Conservation (phyloP, 352 stramenopile genomes). For the Elongisporangium senticosum region DNA sequence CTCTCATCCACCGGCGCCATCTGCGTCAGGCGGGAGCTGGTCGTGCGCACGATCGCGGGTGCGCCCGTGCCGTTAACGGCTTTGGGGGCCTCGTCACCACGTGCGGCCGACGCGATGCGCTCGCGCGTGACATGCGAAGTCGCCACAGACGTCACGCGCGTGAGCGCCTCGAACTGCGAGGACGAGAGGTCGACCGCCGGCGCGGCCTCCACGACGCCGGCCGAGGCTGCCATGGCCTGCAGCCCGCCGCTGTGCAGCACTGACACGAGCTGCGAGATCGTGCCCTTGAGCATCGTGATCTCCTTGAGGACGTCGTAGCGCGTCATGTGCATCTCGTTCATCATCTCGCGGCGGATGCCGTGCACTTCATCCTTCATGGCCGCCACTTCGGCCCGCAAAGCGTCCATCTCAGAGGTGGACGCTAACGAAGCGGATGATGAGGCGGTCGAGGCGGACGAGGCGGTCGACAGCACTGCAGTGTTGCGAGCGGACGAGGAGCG, state of each 20-base stretch:
- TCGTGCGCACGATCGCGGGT: slow-evolving; percentile 17
- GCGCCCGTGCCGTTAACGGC: slow-evolving; percentile 15
- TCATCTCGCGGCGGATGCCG: slow-evolving; percentile 66
- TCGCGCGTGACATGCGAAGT: slow-evolving; percentile 36
- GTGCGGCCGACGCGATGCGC: slow-evolving; percentile 39
- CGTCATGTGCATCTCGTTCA: slow-evolving; percentile 80
- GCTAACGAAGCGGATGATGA: background rate
- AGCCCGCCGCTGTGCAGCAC: slow-evolving; percentile 22
- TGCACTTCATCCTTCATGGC: slow-evolving; percentile 67
- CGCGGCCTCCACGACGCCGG: slow-evolving; percentile 8
- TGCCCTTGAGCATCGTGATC: slow-evolving; percentile 70
- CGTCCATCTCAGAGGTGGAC: slow-evolving; percentile 17
- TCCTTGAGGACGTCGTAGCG: slow-evolving; percentile 86
- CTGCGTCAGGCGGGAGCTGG: slow-evolving; percentile 42
- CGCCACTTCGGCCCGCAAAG: slow-evolving; percentile 42
- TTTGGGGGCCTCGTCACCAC: slow-evolving; percentile 23
- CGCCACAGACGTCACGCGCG: slow-evolving; percentile 37
- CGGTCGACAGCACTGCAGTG: background rate
- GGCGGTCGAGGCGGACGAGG: background rate
- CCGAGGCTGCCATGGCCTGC: slow-evolving; percentile 8
- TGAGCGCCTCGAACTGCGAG: slow-evolving; percentile 21
- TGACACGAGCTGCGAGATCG: slow-evolving; percentile 55
- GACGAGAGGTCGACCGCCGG: slow-evolving; percentile 13
- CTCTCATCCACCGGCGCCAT: slow-evolving; percentile 62
- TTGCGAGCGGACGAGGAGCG: background rate